phyloP scores from a whole-genome alignment of 768 basidiomycete genomes.

The Boletus vermiculosoides region DNA sequence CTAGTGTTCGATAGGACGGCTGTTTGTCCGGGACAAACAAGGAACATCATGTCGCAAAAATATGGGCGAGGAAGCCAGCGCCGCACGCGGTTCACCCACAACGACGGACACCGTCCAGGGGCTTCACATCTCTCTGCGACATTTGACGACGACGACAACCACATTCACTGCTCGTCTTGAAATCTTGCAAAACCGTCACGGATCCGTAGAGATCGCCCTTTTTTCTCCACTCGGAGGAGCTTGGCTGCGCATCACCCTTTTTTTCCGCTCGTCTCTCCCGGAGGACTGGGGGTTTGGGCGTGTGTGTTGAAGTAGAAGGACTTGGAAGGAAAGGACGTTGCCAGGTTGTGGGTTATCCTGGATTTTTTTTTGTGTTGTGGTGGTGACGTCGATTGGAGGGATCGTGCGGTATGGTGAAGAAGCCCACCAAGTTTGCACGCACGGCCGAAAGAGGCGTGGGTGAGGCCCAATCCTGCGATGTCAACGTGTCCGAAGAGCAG shows the following conservation, averaged over 20 bases:
- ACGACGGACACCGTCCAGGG: constrained; percentile 20
- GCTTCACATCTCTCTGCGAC: background rate
- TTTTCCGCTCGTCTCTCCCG: background rate
- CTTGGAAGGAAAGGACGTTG: background rate
- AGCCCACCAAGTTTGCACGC: constrained; percentile 11
- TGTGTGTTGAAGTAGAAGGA: background rate
- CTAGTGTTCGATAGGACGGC: constrained; percentile 13
- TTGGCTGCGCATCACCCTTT: background rate
- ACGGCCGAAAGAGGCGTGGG: background rate
- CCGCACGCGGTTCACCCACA: constrained; percentile 26
- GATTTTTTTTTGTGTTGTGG: background rate
- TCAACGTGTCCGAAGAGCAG: constrained; percentile 16
- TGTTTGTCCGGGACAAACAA: constrained; percentile 35
- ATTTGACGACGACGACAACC: background rate
- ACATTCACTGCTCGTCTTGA: constrained; percentile 41
- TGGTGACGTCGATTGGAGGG: constrained; percentile 2
- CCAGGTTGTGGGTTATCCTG: background rate
- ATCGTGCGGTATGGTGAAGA: constrained; percentile 23
- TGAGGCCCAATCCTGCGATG: background rate
- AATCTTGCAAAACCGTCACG: constrained; percentile 60
- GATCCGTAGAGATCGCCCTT: constrained; percentile 62
- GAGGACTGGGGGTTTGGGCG: background rate
- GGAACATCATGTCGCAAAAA: constrained; percentile 39
- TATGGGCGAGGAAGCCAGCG: constrained; percentile 24
- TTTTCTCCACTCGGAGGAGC: constrained; percentile 5